phyloP scores from a whole-genome alignment of 164 flowering plant species.

The Aristolochia contorta region DNA sequence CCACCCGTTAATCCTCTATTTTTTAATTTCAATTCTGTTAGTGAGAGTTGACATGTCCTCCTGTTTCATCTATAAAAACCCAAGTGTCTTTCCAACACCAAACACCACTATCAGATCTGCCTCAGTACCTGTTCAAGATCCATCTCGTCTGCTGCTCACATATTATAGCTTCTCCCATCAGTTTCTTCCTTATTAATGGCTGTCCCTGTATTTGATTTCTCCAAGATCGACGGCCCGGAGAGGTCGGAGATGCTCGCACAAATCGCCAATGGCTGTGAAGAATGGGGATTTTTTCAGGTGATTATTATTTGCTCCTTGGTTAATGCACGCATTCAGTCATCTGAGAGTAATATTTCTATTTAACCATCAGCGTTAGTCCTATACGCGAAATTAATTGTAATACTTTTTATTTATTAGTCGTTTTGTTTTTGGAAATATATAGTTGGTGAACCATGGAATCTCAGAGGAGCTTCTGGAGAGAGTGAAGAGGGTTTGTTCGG shows the following conservation, averaged over 20 bases:
- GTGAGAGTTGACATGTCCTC: no score
- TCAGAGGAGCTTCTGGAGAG: slow-evolving; percentile 66
- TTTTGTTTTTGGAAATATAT: slow-evolving; percentile 6
- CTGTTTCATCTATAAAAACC: no score
- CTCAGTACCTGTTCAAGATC: no score
- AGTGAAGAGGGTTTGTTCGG: slow-evolving; percentile 64
- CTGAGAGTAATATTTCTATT: background rate
- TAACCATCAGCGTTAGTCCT: no score
- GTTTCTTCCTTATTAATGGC: slow-evolving; percentile 29
- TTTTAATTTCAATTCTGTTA: no score
- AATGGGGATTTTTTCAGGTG: slow-evolving; percentile 95
- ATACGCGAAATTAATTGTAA: no score
- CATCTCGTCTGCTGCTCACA: no score
- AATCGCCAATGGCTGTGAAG: slow-evolving; percentile 61
- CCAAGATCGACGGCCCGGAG: slow-evolving; percentile 61
- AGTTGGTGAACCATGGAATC: slow-evolving; percentile 92
- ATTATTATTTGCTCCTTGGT: no score
- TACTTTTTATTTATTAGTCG: background rate
- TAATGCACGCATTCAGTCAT: no score
- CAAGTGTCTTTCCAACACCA: no score
- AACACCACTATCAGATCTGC: no score
- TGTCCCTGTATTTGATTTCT: slow-evolving; percentile 84
- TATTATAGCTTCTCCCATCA: background rate
- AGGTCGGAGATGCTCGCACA: slow-evolving; percentile 51
- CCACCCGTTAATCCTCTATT: background rate